A percentile compares a stretch with the other conserved stretches of the same genome.
These are phyloP conservation scores for Yamadazyma triangularis DNA, from an alignment of 1,139 yeast genomes.

Conservation along the genomic window DNA sequence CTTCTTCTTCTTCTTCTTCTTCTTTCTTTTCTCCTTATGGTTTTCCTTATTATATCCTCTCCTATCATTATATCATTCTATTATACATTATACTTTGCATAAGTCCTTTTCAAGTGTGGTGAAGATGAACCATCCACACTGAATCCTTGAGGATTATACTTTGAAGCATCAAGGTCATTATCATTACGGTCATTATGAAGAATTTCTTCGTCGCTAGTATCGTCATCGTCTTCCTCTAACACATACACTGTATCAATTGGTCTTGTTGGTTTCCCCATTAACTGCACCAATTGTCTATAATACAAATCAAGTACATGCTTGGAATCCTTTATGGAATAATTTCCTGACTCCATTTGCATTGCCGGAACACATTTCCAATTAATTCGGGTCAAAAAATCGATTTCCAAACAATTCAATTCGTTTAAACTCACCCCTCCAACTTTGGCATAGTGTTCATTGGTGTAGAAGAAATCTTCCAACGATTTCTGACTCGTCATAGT, in stretches of 20 bases:
- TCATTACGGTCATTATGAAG: constrained; percentile 9
- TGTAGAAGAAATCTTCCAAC: constrained; percentile 89
- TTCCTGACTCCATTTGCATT: constrained; percentile 26
- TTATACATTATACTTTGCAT: constrained; percentile 5
- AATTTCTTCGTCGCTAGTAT: constrained; percentile 4
- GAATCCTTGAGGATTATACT: constrained; percentile 22
- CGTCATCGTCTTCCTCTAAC: constrained; percentile 5
- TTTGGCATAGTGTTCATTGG: constrained; percentile 89
- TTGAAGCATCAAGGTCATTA: constrained; percentile 8
- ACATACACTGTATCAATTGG: constrained; percentile 12
- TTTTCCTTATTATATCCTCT: too few species aligned
- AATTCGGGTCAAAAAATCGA: constrained; percentile 78
- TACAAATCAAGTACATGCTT: constrained; percentile 53
- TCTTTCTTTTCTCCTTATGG: too few species aligned
- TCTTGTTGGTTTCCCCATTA: constrained; percentile 47
- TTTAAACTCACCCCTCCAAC: constrained; percentile 91
- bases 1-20: too few species aligned
- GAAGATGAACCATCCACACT: constrained; percentile 31
- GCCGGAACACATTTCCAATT: constrained; percentile 57
- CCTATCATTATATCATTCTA: too few species aligned
- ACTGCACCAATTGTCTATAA: constrained; percentile 55
- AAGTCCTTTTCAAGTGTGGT: constrained; percentile 32
- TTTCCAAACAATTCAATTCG: constrained; percentile 83
- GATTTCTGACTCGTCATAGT: constrained; percentile 92
- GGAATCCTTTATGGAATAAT: constrained; percentile 26